Evolutionary conservation across 1,139 yeast genomes (phyloP), one percentile per base, ranked within the genome.

Genomic region (Kodamaea arcana): DNA sequence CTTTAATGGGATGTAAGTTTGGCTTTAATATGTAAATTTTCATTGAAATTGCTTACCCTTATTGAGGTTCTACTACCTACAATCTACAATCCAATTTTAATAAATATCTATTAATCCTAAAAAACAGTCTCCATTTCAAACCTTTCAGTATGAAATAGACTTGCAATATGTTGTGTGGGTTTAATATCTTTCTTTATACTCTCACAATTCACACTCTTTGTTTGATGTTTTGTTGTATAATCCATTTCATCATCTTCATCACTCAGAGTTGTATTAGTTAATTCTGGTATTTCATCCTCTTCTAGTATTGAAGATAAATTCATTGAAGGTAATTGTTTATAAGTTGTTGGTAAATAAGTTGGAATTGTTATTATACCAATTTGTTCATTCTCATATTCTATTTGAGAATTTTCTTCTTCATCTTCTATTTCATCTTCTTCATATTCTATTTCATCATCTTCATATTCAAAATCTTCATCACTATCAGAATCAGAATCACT

Each of bases 261-360:
- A 18, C 22, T 18, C 9, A 9, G 9, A 18, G 31, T 16, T 16
- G 4, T 14, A 15, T 15, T n/a, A 10, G 15, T 47, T 23, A 60
- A 50, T 27, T 51, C 66, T 4, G 67, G 67, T 28, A 58, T 37
- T 15, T 51, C 58, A 24, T 48, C 52, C 26, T 46, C 50, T 20
- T 50, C 53, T 27, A 41, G 32, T 34, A 46, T 40, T 27, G 47
- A 39, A 38, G 54, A 50, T 31, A 57, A 49, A 35, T 54, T 48
- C 33, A 57, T 49, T n/a, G 44, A 44, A 16, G 63, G 60, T 33
- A 58, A 46, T 34, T 48, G 41, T 37, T 49, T 53, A 41, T 42
- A 56, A 4, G 17, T 6, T 18, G 22, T 7, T n/a, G n/a, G n/a
- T 6, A 18, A 7, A 9, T 18, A 18, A 10, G 41, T 14, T 7